Evolutionary conservation across 805 yeast species (phyloP).

Genomic region (Scheffersomyces stipitis): DNA sequence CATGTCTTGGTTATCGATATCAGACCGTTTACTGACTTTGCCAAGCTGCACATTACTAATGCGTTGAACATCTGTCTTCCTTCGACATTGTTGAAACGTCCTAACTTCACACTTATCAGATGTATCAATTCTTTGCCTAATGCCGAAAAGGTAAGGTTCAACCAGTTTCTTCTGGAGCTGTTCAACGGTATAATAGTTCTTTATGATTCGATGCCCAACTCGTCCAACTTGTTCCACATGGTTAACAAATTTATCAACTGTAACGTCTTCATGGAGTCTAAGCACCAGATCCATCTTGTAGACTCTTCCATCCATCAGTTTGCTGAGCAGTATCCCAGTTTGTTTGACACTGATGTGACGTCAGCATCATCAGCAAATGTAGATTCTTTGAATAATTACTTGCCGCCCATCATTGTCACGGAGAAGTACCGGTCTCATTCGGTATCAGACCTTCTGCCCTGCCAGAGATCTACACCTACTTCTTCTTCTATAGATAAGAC

Average conservation of each 20-base stretch:
- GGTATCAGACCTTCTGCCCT: constrained; percentile 13
- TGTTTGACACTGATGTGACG: constrained; percentile 19
- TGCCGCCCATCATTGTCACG: constrained; percentile 5
- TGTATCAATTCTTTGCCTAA: constrained; percentile 61
- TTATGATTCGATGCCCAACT: constrained; percentile 48
- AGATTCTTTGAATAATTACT: constrained; percentile 1
- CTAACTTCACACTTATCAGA: constrained; percentile 63
- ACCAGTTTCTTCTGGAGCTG: constrained; percentile 8
- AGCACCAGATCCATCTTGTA: constrained; percentile 42
- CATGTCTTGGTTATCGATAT: constrained; percentile 62
- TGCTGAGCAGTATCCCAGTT: constrained; percentile 15
- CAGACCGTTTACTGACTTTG: constrained; percentile 75
- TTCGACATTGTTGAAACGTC: constrained; percentile 79
- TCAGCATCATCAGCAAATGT: neutral
- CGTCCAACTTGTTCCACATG: constrained; percentile 46
- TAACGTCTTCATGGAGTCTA: constrained; percentile 8
- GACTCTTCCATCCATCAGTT: constrained; percentile 43
- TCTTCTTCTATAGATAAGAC: neutral
- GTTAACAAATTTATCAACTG: constrained; percentile 47
- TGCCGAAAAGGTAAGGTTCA: constrained; percentile 47
- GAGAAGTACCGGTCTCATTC: constrained; percentile 16
- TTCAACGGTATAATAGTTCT: constrained; percentile 26
- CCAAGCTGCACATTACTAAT: constrained; percentile 53
- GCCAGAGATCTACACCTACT: constrained; percentile 13
- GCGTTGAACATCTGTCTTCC: constrained; percentile 84